A percentile compares a stretch with the other conserved stretches of the same genome.
Conservation (phyloP, 805 yeast species). For the Candida suzukii region DNA sequence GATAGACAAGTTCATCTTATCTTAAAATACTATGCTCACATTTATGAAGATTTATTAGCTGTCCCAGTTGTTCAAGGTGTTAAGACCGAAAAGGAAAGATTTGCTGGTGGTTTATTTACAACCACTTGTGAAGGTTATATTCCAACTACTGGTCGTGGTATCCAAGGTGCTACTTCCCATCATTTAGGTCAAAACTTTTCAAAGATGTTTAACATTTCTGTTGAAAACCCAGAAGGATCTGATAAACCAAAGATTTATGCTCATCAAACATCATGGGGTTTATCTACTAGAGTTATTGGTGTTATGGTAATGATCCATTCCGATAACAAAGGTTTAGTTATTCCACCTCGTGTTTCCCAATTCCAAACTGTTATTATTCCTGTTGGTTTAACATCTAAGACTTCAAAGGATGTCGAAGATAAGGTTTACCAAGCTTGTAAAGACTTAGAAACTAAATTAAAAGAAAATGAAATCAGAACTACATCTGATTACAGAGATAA, state of each 20-base stretch:
- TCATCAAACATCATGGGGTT: conserved; percentile 98
- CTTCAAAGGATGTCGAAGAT: conserved; percentile 67
- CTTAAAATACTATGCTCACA: conserved; percentile 74
- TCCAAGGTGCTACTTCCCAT: conserved; percentile 98
- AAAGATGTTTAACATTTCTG: conserved; percentile 93
- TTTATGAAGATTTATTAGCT: conserved; percentile 89
- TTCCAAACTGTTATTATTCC: conserved; percentile 90
- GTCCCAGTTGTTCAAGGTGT: conserved; percentile 95
- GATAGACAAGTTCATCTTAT: conserved; percentile 77
- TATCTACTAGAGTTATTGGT: conserved; percentile 97
- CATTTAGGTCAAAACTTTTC: conserved; percentile 97
- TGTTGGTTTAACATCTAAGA: conserved; percentile 87
- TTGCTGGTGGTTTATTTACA: conserved; percentile 96
- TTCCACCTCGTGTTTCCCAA: conserved; percentile 96
- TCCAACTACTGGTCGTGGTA: conserved; percentile 98
- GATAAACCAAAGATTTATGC: conserved; percentile 83
- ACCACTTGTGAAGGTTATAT: conserved; percentile 96
- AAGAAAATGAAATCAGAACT: conserved; percentile 61
- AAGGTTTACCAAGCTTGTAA: conserved; percentile 65
- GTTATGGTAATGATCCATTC: conserved; percentile 99
- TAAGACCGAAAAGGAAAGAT: conserved; percentile 96
- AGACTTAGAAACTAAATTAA: conserved; percentile 57
- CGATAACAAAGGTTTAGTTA: conserved; percentile 95
- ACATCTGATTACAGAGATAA: conserved; percentile 85
- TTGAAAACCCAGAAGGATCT: conserved; percentile 88